These are phyloP conservation scores for Basipetospora chlamydospora DNA, from an alignment of 2,329 filamentous ascomycete species.

Conservation along the genomic window DNA sequence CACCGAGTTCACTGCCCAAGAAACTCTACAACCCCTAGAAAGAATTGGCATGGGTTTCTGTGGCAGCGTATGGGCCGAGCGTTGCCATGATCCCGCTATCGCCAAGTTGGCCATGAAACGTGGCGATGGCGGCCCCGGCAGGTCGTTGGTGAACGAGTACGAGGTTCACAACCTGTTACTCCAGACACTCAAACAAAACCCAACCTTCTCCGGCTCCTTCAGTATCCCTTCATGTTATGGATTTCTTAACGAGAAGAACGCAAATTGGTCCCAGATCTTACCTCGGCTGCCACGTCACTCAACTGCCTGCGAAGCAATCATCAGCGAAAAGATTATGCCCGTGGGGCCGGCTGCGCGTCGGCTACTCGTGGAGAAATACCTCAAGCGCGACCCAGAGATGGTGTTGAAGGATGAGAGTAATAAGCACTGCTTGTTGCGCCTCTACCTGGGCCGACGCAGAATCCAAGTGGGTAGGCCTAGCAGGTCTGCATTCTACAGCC, in stretches of 20 bases:
- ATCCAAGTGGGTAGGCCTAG: not conserved
- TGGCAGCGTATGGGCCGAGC: conserved; percentile 9
- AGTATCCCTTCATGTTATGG: not conserved
- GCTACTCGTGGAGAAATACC: not conserved
- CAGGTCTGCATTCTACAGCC: not conserved
- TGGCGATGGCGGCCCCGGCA: conserved; percentile 7
- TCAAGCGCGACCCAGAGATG: not conserved
- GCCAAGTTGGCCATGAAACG: conserved; percentile 9
- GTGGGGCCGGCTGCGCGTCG: not conserved
- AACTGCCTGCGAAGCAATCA: not conserved
- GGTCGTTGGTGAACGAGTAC: conserved; percentile 10
- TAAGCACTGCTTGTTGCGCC: not conserved
- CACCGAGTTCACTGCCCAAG: no score
- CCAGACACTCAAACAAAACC: not conserved
- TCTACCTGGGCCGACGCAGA: not conserved
- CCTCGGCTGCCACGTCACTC: not conserved
- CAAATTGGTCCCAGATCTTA: not conserved
- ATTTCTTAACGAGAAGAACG: not conserved
- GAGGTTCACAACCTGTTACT: conserved; percentile 6
- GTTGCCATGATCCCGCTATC: not conserved
- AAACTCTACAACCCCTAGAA: no score
- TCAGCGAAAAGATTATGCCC: not conserved
- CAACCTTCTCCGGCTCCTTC: not conserved
- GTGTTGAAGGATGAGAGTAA: not conserved
- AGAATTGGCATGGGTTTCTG: conserved; percentile 9